Percentiles rank a stretch among this genome's conserved stretches.
These are phyloP conservation scores for Eucalyptus camaldulensis DNA, from an alignment of 345 rosid genomes.

Conservation along the genomic window DNA sequence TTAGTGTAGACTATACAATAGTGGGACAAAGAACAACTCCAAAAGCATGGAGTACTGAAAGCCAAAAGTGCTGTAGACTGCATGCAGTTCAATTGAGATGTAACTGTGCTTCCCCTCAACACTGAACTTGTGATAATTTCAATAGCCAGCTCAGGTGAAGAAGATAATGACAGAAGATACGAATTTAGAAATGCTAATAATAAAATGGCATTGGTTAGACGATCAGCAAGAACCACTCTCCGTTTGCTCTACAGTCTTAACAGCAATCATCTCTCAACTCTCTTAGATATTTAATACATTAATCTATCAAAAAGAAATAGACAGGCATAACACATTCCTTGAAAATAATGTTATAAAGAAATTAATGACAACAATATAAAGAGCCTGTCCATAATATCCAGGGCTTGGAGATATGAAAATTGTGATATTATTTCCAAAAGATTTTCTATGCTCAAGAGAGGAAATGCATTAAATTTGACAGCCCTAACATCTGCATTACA, in stretches of 20 bases:
- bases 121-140: background rate
- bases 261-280: background rate
- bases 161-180: background rate
- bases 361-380: background rate
- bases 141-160: background rate
- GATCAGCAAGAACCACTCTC: background rate
- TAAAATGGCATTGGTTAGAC: background rate
- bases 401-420: background rate
- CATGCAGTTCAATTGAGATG: background rate
- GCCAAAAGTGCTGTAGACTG: background rate
- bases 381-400: background rate
- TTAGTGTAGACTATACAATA: background rate
- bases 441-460: background rate
- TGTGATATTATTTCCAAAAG: background rate
- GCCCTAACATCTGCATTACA: background rate
- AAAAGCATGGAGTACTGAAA: background rate
- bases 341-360: too few relatives aligned
- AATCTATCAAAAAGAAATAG: background rate
- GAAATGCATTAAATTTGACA: background rate
- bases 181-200: background rate
- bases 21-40: background rate
- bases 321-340: background rate
- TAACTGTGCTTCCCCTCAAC: background rate
- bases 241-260: background rate
- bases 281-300: background rate